These are phyloP conservation scores for Diaporthe humulicola DNA, from an alignment of 2,329 filamentous ascomycete species.

Conservation along the genomic window DNA sequence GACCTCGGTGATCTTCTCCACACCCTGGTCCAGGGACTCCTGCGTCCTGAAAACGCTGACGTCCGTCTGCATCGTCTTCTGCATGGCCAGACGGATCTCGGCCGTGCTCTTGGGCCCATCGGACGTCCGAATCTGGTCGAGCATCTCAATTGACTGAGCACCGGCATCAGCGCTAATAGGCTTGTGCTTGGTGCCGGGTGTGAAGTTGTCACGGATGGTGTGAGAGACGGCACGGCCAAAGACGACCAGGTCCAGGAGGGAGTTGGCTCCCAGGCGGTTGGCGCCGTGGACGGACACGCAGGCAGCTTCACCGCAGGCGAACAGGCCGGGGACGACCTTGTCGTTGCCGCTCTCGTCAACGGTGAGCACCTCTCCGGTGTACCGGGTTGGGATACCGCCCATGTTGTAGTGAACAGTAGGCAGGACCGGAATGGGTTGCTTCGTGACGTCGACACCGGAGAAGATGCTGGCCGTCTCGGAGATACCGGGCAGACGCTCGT, in stretches of 20 bases:
- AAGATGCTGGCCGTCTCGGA: constrained; percentile 99
- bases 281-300: constrained; percentile 98
- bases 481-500: constrained; percentile 97
- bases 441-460: constrained; percentile 94
- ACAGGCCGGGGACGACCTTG: constrained; percentile 93
- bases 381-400: constrained; percentile 98
- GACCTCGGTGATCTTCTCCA: constrained; percentile 86
- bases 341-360: constrained; percentile 89
- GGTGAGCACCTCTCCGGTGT: constrained; percentile 95
- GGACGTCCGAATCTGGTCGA: constrained; percentile 88
- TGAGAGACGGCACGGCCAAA: constrained; percentile 98
- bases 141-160: constrained; percentile 85
- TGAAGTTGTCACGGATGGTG: constrained; percentile 95
- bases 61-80: constrained; percentile 98
- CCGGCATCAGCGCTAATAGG: constrained; percentile 87
- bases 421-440: constrained; percentile 96
- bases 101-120: constrained; percentile 88
- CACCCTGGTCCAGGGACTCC: constrained; percentile 93
- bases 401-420: constrained; percentile 99
- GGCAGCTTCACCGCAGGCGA: constrained; percentile 96
- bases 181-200: constrained; percentile 83
- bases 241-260: constrained; percentile 95
- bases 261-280: constrained; percentile 98
- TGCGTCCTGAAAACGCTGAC: constrained; percentile 97
- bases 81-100: constrained; percentile 92